A percentile compares a stretch with the other conserved stretches of the same genome.
Conservation (phyloP, 2,329 filamentous ascomycete genomes). For the Cryphonectria japonica region DNA sequence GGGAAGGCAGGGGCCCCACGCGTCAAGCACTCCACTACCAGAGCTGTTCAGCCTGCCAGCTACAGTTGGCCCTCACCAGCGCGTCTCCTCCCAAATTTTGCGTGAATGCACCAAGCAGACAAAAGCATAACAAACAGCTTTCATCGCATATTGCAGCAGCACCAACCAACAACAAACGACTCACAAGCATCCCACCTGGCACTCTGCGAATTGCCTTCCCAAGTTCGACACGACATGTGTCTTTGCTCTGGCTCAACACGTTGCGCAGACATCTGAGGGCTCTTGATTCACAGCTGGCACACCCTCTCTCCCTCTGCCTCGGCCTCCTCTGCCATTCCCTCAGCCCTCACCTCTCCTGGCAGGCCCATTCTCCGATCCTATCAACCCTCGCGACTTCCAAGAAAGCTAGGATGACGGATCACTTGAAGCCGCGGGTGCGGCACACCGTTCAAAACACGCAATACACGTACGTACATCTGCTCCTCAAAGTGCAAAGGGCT, state of each 20-base stretch:
- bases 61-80: background rate
- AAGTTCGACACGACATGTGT: conserved; percentile 18
- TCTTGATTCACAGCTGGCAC: background rate
- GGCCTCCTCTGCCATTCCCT: background rate
- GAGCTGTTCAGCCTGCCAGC: conserved; percentile 4
- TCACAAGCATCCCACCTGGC: background rate
- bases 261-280: conserved; percentile 6
- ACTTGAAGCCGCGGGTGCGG: conserved; percentile 45
- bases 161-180: background rate
- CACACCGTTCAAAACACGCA: conserved; percentile 54
- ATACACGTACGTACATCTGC: conserved; percentile 45
- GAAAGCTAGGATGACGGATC: conserved; percentile 31
- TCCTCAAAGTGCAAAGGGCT: background rate
- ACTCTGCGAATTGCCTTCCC: background rate
- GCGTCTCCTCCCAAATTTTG: conserved; percentile 8
- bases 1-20: background rate
- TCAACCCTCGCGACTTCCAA: background rate
- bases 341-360: background rate
- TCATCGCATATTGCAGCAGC: background rate
- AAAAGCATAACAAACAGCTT: background rate
- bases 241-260: conserved; percentile 7
- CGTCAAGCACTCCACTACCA: background rate
- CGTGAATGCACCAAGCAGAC: background rate
- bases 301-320: background rate
- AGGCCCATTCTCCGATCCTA: background rate